These are phyloP conservation scores for Eragrostis tef DNA, from an alignment of 202 grass and related monocot species.

Conservation along the genomic window DNA sequence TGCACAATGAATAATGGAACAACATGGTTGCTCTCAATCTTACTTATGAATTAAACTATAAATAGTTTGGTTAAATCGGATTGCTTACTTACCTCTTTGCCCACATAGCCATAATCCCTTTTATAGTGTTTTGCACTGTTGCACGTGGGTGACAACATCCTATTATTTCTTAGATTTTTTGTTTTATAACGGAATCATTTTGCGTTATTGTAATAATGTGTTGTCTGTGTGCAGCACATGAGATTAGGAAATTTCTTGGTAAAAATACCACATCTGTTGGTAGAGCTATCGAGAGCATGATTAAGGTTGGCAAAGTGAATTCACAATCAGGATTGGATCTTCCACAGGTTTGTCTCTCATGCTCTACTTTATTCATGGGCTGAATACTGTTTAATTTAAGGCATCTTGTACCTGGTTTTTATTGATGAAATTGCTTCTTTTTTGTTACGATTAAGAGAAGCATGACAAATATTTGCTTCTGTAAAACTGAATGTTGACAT, in stretches of 20 bases:
- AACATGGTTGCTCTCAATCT: neutral
- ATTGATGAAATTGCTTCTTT: slow-evolving; percentile 29
- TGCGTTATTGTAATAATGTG: neutral
- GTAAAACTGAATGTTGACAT: slow-evolving; percentile 29
- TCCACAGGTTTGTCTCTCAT: slow-evolving; percentile 72
- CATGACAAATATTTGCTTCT: slow-evolving; percentile 4
- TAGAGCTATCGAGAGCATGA: slow-evolving; percentile 77
- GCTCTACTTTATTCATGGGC: slow-evolving; percentile 35
- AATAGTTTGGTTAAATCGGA: neutral
- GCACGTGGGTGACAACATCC: slow-evolving; percentile 29
- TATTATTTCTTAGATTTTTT: slow-evolving; percentile 16
- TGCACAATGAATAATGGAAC: neutral
- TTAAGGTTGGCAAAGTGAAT: slow-evolving; percentile 84
- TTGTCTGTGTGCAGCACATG: slow-evolving; percentile 60
- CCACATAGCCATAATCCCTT: neutral
- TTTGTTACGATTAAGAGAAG: slow-evolving; percentile 37
- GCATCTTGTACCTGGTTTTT: slow-evolving; percentile 35
- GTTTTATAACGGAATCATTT: slow-evolving; percentile 7
- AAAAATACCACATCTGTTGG: slow-evolving; percentile 63
- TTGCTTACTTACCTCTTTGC: slow-evolving; percentile 19
- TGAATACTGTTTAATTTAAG: slow-evolving; percentile 19
- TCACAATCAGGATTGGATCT: slow-evolving; percentile 79
- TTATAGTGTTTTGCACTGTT: slow-evolving; percentile 22
- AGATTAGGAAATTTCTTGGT: slow-evolving; percentile 65
- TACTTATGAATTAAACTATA: neutral